A percentile compares a stretch with the other conserved stretches of the same genome.
These are phyloP conservation scores for Hyphopichia fennica DNA, from an alignment of 1,139 yeast species.

Conservation along the genomic window DNA sequence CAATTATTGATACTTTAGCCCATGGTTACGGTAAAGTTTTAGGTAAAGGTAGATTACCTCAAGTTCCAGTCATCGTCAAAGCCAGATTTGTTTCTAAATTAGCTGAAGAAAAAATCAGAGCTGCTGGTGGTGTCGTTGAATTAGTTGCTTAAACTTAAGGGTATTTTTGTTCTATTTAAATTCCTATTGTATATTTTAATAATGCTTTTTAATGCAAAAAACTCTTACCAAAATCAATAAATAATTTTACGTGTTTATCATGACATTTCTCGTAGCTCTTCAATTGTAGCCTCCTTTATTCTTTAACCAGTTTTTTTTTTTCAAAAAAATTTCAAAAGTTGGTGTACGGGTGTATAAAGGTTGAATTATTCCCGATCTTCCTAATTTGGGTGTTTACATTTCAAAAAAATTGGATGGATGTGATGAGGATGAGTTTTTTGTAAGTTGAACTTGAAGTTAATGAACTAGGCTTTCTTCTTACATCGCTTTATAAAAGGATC, in stretches of 20 bases:
- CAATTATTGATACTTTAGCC: constrained; percentile 99
- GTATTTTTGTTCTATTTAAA: not conserved
- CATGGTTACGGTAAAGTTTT: constrained; percentile 99
- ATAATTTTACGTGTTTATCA: constrained; percentile 3
- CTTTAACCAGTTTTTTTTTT: too few species aligned
- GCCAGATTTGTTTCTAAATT: constrained; percentile 99
- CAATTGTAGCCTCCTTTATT: too few species aligned
- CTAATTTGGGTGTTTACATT: not conserved
- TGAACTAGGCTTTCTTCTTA: too few species aligned
- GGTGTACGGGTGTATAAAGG: not conserved
- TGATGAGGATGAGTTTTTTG: too few species aligned
- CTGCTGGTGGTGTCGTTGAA: constrained; percentile 99
- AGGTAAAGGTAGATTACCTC: constrained; percentile 98
- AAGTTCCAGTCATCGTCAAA: constrained; percentile 98
- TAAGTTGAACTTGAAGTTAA: too few species aligned
- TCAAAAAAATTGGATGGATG: not conserved
- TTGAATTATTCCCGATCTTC: not conserved
- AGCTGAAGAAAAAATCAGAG: constrained; percentile 99
- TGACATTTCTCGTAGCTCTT: too few species aligned
- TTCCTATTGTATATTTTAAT: constrained; percentile 2
- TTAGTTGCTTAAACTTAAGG: constrained; percentile 75
- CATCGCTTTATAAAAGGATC: too few species aligned
- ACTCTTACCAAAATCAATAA: constrained; percentile 2
- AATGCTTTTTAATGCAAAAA: not conserved
- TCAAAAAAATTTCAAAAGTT: too few species aligned